Base-by-base conservation (phyloP, 169 alveolate genomes). In the Plasmodium sp. region DNA sequence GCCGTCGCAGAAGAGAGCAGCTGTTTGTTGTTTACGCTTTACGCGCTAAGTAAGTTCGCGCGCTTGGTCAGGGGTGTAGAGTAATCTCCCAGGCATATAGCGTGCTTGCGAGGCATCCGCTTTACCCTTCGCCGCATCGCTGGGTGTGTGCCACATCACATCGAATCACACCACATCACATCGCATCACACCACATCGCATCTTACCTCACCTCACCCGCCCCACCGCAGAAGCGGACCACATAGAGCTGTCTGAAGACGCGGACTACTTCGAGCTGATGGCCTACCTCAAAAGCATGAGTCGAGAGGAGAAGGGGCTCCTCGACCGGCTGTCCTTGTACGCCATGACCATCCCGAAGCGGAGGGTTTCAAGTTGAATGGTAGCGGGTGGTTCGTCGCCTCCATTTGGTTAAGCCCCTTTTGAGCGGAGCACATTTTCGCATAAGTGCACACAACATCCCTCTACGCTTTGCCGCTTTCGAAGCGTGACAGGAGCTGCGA, bases 201-300 rank as follows among this genome's bases (percentile, higher is more conserved):
- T 7, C 16, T 14, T 62, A 0, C 27, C 27, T 22, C 27, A 22
- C 27, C 27, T 22, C 27, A 22, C 27, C 0, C 27, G 0, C 27
- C 27, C 43, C 51, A 81, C 3, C 73, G 31, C 54, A 86, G 93
- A 86, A 54, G 56, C 22, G n/a, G 93, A 86, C 16, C 45, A 16
- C n/a, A 86, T 86, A 54, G 88, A 77, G 56, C 33, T 86, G n/a
- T 86, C 93, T 34, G 74, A 86, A n/a, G 93, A 86, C 33, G 93
- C 93, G 45, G 93, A 86, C 72, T 86, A 75, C 27, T 79, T 31
- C 71, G 93, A 86, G 34, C 71, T 86, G 48, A 86, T 86, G 85
- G 71, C 93, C 3, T 86, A 86, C 43, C 79, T 86, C 22, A 86
- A 79, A 75, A 41, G 54, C 22, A 74, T 77, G 81, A 86, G 93